Conservation (phyloP, 2,329 filamentous ascomycete species). For the Fusarium sp. region DNA sequence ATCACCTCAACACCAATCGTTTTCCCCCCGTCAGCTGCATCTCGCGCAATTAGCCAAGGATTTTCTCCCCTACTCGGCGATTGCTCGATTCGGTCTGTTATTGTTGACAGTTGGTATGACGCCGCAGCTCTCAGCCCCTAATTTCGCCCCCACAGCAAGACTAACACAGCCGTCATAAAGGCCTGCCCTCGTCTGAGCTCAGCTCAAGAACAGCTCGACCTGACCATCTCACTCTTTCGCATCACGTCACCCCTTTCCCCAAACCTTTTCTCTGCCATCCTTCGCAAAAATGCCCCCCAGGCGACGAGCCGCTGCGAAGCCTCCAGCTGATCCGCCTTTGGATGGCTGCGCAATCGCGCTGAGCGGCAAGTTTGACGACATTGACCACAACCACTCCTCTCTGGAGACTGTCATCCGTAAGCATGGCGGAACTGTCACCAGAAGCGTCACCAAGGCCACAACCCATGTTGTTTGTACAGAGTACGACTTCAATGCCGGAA, state of each 20-base stretch:
- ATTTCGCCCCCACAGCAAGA: slow-evolving; percentile 11
- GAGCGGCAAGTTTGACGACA: slow-evolving; percentile 69
- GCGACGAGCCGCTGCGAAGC: slow-evolving; percentile 35
- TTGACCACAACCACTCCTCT: slow-evolving; percentile 62
- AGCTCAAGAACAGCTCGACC: neutral
- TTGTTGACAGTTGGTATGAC: slow-evolving; percentile 38
- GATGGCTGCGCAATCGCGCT: slow-evolving; percentile 65
- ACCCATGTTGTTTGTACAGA: slow-evolving; percentile 70
- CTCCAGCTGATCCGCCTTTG: slow-evolving; percentile 52
- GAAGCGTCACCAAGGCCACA: slow-evolving; percentile 60
- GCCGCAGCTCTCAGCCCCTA: slow-evolving; percentile 34
- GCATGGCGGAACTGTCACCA: slow-evolving; percentile 63
- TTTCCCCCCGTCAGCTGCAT: neutral
- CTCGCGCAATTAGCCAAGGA: slow-evolving; percentile 27
- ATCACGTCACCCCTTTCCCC: neutral
- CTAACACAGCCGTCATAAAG: slow-evolving; percentile 25
- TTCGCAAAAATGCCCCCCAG: slow-evolving; percentile 36
- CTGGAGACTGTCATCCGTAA: slow-evolving; percentile 59
- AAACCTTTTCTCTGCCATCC: neutral
- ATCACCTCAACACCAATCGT: slow-evolving; percentile 1
- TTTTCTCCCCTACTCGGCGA: slow-evolving; percentile 35
- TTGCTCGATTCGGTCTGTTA: slow-evolving; percentile 39
- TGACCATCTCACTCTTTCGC: neutral
- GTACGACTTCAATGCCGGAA: slow-evolving; percentile 61
- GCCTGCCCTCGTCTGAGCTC: neutral